Evolutionary conservation across 768 basidiomycete genomes (phyloP), one percentile per base, ranked within the genome.

Genomic region (Hortiboletus campestris): DNA sequence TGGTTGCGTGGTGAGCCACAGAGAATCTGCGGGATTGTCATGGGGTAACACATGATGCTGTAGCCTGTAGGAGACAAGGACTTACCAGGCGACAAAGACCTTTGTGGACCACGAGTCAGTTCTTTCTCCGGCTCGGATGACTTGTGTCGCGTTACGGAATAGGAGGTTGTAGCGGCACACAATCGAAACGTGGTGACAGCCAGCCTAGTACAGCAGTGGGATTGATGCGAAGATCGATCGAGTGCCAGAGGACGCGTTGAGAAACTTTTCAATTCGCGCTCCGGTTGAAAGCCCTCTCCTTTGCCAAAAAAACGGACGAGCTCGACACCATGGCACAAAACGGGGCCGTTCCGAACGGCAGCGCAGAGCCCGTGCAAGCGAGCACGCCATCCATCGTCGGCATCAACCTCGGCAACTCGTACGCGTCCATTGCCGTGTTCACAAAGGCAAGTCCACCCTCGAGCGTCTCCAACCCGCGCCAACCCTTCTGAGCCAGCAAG

Each of bases 351-450:
- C 25, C 25, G 25, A 87, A 86, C 61, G 84, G 85, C 59, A 78
- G 59, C 53, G 82, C 77, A 6, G 76, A 79, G 42, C 72, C 76
- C 29, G 25, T 25, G 25, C 72, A 71, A 7, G 39, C 59, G 31
- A 63, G 74, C 19, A 49, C 63, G 0, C 85, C 83, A 6, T 79
- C 87, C 0, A 83, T 94, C 54, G 82, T 98, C 45, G 97, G 97
- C 44, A 92, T 99, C 75, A 98, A 96, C 76, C 89, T 98, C 70
- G 96, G 96, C 17, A 94, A 96, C 73, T 87, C 25, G 25, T 25
- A 25, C 25, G 25, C 25, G 25, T 94, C 92, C 34, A 95, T 99
- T 64, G 92, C 96, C 22, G 90, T 98, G 44, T 87, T 97, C 67
- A 92, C 90, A 64, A 98, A 97, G 82, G 94, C 90, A 46, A 22